Evolutionary conservation across 2,329 filamentous ascomycete species (phyloP), one percentile per base, ranked within the genome.

Genomic region (Hypoxylon sp.): DNA sequence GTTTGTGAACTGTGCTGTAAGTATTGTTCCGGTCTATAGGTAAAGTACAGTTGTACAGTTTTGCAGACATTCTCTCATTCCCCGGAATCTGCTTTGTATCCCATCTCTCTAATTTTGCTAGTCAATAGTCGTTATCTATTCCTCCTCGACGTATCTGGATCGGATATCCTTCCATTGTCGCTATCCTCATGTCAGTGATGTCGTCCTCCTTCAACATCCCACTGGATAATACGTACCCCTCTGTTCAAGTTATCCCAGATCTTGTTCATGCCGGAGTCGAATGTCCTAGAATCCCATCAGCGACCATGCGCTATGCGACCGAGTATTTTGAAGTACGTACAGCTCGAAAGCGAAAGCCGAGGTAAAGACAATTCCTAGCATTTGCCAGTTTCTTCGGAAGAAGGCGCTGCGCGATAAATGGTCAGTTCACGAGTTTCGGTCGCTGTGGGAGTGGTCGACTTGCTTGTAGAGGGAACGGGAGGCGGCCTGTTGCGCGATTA

Each of bases 161-260:
- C 97, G 95, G 86, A 99, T 98, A 82, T 99, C 96, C 89, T 98
- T 98, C 96, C 96, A 98, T 97, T 98, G 95, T 79, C 95, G 94
- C 95, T 98, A 79, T 76, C 53, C 31, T 50, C 20, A 54, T 54
- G 75, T 82, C 72, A 84, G 81, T 75, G 17, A 49, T n/a, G 2
- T 48, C 35, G 42, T 42, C 14, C 31, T 57, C 46, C 8, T 22
- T 13, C 11, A 2, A 27, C 4, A 33, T 48, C 58, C 53, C 5
- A 27, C 6, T 10, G 44, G 33, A 2, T 11, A 53, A 11, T 51
- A 91, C 93, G 79, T 93, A 98, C 95, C 78, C 96, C 96, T 78
- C 88, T 89, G 90, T 99, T 99, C 81, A 95, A 83, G 81, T 83
- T 87, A 82, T 99, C 94, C 96, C 96, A 99, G 81, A 98, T 79